These are phyloP conservation scores for Mycena epipterygia DNA, from an alignment of 768 basidiomycete genomes.

Conservation along the genomic window DNA sequence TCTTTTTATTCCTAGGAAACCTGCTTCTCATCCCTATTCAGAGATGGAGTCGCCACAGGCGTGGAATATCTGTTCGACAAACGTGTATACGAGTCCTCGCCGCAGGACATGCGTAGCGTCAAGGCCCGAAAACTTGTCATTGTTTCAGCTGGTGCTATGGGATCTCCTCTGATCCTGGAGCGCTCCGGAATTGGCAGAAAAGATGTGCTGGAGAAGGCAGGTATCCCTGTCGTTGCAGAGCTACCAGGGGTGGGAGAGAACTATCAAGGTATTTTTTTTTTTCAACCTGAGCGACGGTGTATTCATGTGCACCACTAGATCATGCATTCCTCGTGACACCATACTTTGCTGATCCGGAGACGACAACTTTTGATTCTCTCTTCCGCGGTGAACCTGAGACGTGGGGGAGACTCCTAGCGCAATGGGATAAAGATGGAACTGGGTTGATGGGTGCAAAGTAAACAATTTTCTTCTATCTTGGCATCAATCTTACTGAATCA, in stretches of 20 bases:
- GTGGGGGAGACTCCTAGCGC: not conserved
- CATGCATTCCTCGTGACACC: constrained; percentile 9
- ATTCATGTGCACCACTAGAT: not conserved
- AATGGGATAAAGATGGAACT: constrained; percentile 50
- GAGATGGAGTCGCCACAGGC: constrained; percentile 28
- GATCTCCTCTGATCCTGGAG: constrained; percentile 59
- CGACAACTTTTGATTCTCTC: constrained; percentile 12
- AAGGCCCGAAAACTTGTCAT: constrained; percentile 52
- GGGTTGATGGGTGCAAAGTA: constrained; percentile 55
- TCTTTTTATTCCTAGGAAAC: not conserved
- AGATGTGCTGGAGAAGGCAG: constrained; percentile 44
- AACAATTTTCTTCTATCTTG: not conserved
- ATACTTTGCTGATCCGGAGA: not conserved
- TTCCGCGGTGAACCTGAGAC: constrained; percentile 17
- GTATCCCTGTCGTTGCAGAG: constrained; percentile 49
- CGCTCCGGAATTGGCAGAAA: constrained; percentile 60
- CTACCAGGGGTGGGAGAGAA: constrained; percentile 58
- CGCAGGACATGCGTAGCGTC: constrained; percentile 13
- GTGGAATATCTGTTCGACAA: constrained; percentile 32
- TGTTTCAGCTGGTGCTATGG: constrained; percentile 56
- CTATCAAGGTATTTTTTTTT: constrained; percentile 43
- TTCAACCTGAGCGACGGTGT: too few species aligned
- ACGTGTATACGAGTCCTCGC: constrained; percentile 28
- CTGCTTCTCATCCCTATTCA: constrained; percentile 32
- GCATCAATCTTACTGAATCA: not conserved